A percentile compares a stretch with the other conserved stretches of the same genome.
These are phyloP conservation scores for Eremochloa ophiuroides DNA, from an alignment of 176 grass and related monocot genomes.

Conservation along the genomic window DNA sequence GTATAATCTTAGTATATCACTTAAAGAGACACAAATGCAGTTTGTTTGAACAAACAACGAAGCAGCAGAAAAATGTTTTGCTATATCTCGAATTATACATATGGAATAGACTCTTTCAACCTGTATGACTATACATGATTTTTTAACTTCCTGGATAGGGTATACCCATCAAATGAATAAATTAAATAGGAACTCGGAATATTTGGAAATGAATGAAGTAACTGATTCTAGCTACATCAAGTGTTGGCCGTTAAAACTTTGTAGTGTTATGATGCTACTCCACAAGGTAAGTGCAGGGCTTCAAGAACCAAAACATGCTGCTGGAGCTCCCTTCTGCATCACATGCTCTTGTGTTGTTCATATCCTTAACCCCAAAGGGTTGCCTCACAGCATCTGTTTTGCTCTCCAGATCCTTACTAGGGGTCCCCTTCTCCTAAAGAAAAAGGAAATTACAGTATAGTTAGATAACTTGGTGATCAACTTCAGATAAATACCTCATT, in stretches of 20 bases:
- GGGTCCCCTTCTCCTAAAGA: slow-evolving; percentile 55
- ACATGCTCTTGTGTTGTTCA: slow-evolving; percentile 38
- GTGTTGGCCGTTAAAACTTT: not conserved
- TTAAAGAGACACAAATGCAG: not conserved
- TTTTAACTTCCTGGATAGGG: slow-evolving; percentile 30
- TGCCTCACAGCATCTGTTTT: slow-evolving; percentile 52
- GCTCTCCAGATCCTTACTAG: slow-evolving; percentile 59
- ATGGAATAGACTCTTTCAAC: slow-evolving; percentile 9
- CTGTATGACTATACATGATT: slow-evolving; percentile 41
- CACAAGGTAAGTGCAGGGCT: slow-evolving; percentile 78
- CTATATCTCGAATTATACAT: slow-evolving; percentile 33
- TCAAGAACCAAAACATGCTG: slow-evolving; percentile 96
- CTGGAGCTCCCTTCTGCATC: slow-evolving; percentile 60
- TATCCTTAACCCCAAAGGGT: slow-evolving; percentile 53
- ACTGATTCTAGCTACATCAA: slow-evolving; percentile 23
- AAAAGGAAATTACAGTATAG: slow-evolving; percentile 17
- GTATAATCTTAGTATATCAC: not conserved
- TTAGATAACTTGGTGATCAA: slow-evolving; percentile 6
- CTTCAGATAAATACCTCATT: not conserved
- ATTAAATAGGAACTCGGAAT: slow-evolving; percentile 28
- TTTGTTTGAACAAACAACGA: slow-evolving; percentile 8
- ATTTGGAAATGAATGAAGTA: slow-evolving; percentile 27
- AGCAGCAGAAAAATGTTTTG: slow-evolving; percentile 13
- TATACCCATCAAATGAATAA: slow-evolving; percentile 36
- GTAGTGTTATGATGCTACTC: slow-evolving; percentile 33